phyloP scores from a whole-genome alignment of 306 rosid species.

The Prosopis cineraria region DNA sequence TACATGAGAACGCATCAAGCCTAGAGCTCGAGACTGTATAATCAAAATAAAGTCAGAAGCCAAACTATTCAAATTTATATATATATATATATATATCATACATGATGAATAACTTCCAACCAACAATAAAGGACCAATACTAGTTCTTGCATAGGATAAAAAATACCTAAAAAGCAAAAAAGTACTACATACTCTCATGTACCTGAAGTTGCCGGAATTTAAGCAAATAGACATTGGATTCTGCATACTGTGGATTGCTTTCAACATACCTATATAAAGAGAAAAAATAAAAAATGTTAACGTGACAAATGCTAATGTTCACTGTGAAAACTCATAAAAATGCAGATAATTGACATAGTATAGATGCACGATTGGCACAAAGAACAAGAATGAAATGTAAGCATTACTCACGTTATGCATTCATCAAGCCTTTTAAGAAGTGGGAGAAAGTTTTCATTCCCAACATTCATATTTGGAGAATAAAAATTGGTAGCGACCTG shows the following conservation, averaged over 20 bases:
- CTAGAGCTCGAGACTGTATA: slow-evolving; percentile 92
- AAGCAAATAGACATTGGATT: slow-evolving; percentile 94
- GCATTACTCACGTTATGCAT: slow-evolving; percentile 86
- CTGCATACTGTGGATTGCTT: slow-evolving; percentile 92
- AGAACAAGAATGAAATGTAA: slow-evolving; percentile 27
- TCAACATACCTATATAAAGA: slow-evolving; percentile 77
- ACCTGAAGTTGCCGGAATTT: slow-evolving; percentile 99
- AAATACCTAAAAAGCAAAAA: slow-evolving; percentile 17
- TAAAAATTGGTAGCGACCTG: slow-evolving; percentile 93
- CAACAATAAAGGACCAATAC: slow-evolving; percentile 4
- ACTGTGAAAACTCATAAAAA: slow-evolving; percentile 24
- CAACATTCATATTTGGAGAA: slow-evolving; percentile 90
- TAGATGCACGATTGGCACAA: slow-evolving; percentile 17
- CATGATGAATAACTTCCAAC: slow-evolving; percentile 22
- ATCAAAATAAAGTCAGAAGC: slow-evolving; percentile 42
- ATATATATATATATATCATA: slow-evolving; percentile 16
- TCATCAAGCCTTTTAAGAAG: slow-evolving; percentile 95
- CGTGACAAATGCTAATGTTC: background rate
- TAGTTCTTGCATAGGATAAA: slow-evolving; percentile 3
- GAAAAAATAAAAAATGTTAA: slow-evolving; percentile 23
- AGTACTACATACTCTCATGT: slow-evolving; percentile 15
- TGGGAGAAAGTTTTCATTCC: slow-evolving; percentile 83
- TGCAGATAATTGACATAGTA: slow-evolving; percentile 3
- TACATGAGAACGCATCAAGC: slow-evolving; percentile 92
- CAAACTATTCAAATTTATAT: slow-evolving; percentile 32